These are phyloP conservation scores for Rhodosporidiobolus odoratus DNA, from an alignment of 768 basidiomycete genomes.

Conservation along the genomic window DNA sequence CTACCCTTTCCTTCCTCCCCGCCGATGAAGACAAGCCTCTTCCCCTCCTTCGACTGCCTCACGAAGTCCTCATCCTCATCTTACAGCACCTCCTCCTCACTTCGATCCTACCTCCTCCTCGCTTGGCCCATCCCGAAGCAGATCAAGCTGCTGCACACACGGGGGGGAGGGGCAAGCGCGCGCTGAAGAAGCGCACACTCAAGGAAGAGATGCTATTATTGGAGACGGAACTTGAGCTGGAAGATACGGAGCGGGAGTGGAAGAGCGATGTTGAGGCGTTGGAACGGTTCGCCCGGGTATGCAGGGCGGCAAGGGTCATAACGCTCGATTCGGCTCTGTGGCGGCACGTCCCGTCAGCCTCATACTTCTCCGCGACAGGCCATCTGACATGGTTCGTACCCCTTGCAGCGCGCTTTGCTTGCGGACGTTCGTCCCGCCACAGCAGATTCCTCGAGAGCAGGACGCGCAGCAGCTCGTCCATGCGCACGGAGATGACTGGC, in stretches of 20 bases:
- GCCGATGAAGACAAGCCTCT: constrained; percentile 25
- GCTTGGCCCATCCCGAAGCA: not conserved
- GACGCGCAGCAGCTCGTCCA: constrained; percentile 8
- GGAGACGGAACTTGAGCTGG: constrained; percentile 28
- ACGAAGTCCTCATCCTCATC: constrained; percentile 40
- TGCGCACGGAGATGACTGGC: constrained; percentile 37
- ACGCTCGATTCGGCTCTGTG: constrained; percentile 24
- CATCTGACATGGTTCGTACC: too few relatives aligned
- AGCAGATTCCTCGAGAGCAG: constrained; percentile 24
- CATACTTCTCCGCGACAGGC: not conserved
- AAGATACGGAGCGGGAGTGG: constrained; percentile 18
- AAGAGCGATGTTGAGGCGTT: constrained; percentile 34
- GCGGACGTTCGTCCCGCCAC: constrained; percentile 21
- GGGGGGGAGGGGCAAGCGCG: constrained; percentile 1
- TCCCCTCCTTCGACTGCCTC: constrained; percentile 31
- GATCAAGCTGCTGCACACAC: not conserved
- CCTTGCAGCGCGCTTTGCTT: not conserved
- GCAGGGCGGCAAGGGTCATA: constrained; percentile 27
- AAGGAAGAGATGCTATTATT: constrained; percentile 25
- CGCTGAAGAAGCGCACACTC: constrained; percentile 10
- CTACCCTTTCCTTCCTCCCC: constrained; percentile 28
- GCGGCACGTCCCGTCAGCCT: constrained; percentile 6
- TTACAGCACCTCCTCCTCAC: constrained; percentile 28
- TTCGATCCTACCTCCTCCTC: constrained; percentile 22
- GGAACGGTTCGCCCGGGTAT: constrained; percentile 29